Conservation (phyloP, 805 yeast genomes). For the Sugiyamaella qingdaonensis region DNA sequence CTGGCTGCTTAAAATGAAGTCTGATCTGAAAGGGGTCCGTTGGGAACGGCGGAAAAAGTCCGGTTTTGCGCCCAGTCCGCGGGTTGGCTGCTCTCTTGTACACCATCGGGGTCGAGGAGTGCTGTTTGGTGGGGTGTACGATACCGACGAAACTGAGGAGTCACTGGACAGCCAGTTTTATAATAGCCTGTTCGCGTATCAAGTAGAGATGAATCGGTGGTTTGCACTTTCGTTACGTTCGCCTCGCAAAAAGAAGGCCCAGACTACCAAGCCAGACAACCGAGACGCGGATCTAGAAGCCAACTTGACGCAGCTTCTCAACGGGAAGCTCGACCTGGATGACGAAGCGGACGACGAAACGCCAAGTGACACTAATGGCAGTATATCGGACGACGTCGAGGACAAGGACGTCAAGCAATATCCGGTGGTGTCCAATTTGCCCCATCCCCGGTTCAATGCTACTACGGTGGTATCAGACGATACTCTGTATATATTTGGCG, state of each 20-base stretch:
- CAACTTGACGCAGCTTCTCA: slow-evolving; percentile 50
- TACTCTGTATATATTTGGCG: slow-evolving; percentile 78
- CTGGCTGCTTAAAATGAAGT: slow-evolving; percentile 84
- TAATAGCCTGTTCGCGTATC: slow-evolving; percentile 76
- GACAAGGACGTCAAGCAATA: slow-evolving; percentile 45
- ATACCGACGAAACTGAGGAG: slow-evolving; percentile 93
- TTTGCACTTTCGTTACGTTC: slow-evolving; percentile 63
- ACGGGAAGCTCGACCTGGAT: slow-evolving; percentile 29
- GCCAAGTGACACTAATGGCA: slow-evolving; percentile 6
- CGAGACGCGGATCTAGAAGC: slow-evolving; percentile 82
- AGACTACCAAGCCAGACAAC: slow-evolving; percentile 40
- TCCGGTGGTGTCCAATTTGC: slow-evolving; percentile 57
- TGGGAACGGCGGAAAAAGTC: slow-evolving; percentile 91
- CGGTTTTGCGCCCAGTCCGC: slow-evolving; percentile 84
- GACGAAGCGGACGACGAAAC: slow-evolving; percentile 34
- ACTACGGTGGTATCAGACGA: slow-evolving; percentile 83
- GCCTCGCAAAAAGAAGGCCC: slow-evolving; percentile 45
- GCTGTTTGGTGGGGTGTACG: slow-evolving; percentile 92
- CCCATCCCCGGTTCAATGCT: slow-evolving; percentile 88
- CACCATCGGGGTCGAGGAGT: slow-evolving; percentile 89
- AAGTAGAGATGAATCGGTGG: slow-evolving; percentile 87
- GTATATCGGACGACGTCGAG: slow-evolving; percentile 28
- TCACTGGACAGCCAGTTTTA: slow-evolving; percentile 78
- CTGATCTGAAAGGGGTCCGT: slow-evolving; percentile 68
- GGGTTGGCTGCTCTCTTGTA: slow-evolving; percentile 93